Evolutionary conservation across 768 basidiomycete genomes (phyloP).

Genomic region (Russula olivacea): DNA sequence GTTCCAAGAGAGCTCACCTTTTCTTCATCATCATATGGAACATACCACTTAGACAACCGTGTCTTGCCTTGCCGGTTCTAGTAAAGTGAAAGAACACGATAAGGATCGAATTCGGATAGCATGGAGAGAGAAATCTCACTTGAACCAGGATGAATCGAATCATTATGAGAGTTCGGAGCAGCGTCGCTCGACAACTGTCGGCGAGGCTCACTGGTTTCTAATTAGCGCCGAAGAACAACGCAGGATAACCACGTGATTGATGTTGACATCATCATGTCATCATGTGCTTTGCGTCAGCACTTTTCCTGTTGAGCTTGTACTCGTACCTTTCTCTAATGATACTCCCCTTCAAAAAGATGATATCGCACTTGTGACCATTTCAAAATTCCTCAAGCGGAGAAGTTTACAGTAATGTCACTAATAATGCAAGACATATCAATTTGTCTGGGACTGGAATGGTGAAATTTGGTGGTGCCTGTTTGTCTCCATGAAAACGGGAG

Average conservation of each 20-base stretch:
- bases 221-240: not conserved
- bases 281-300: not conserved
- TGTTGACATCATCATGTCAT: too few species aligned
- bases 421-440: too few species aligned
- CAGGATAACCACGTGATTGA: not conserved
- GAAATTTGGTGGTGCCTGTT: too few species aligned
- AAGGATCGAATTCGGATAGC: not conserved
- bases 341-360: too few species aligned
- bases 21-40: conserved; percentile 98
- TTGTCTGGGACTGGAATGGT: too few species aligned
- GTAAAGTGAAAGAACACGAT: conserved; percentile 1
- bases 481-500: too few species aligned
- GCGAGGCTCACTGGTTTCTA: not conserved
- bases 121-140: conserved; percentile 39
- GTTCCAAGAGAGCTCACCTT: conserved; percentile 51
- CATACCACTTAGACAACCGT: conserved; percentile 96
- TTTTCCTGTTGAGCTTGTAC: not conserved
- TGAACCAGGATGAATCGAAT: conserved; percentile 98
- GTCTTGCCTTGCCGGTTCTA: conserved; percentile 99
- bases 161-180: conserved; percentile 43
- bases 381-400: too few species aligned
- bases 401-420: too few species aligned
- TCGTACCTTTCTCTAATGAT: too few species aligned
- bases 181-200: not conserved
- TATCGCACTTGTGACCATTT: too few species aligned